These are phyloP conservation scores for Globisporangium sylvaticum DNA, from an alignment of 352 stramenopile species.

Conservation along the genomic window DNA sequence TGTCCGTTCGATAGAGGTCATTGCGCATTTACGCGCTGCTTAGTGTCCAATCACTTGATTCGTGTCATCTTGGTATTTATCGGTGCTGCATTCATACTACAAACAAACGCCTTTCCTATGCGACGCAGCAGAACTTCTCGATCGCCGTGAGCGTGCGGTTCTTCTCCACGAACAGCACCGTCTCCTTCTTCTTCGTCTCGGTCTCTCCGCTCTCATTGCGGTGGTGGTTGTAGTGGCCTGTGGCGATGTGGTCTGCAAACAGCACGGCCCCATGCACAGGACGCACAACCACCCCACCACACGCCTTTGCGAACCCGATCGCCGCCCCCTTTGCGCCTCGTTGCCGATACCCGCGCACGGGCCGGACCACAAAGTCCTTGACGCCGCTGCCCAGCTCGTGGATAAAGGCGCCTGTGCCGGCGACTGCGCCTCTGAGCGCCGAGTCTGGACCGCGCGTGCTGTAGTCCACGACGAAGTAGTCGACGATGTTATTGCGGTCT, in stretches of 20 bases:
- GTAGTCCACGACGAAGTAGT: slow-evolving; percentile 66
- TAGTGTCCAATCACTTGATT: background rate
- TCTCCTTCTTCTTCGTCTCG: background rate
- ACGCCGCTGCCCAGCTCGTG: slow-evolving; percentile 46
- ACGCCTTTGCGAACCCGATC: slow-evolving; percentile 40
- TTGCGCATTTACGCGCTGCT: background rate
- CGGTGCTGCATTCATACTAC: background rate
- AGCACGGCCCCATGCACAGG: slow-evolving; percentile 42
- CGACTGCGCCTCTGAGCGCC: slow-evolving; percentile 34
- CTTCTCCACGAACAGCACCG: background rate
- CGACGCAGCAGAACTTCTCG: background rate
- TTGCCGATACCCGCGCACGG: slow-evolving; percentile 36
- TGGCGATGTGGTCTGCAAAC: slow-evolving; percentile 46
- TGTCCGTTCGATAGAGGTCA: background rate
- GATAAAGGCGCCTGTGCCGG: slow-evolving; percentile 41
- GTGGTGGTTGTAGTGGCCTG: slow-evolving; percentile 33
- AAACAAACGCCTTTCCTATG: background rate
- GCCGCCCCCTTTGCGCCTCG: slow-evolving; percentile 45
- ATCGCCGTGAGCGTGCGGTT: background rate
- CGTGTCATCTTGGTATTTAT: background rate
- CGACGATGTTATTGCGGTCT: slow-evolving; percentile 36
- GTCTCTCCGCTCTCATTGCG: background rate
- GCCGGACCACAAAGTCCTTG: slow-evolving; percentile 49
- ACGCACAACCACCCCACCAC: slow-evolving; percentile 36
- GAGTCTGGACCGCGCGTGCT: slow-evolving; percentile 50